A percentile compares a stretch with the other conserved stretches of the same genome.
These are phyloP conservation scores for Clohesyomyces aquaticus DNA, from an alignment of 495 filamentous ascomycete genomes.

Conservation along the genomic window DNA sequence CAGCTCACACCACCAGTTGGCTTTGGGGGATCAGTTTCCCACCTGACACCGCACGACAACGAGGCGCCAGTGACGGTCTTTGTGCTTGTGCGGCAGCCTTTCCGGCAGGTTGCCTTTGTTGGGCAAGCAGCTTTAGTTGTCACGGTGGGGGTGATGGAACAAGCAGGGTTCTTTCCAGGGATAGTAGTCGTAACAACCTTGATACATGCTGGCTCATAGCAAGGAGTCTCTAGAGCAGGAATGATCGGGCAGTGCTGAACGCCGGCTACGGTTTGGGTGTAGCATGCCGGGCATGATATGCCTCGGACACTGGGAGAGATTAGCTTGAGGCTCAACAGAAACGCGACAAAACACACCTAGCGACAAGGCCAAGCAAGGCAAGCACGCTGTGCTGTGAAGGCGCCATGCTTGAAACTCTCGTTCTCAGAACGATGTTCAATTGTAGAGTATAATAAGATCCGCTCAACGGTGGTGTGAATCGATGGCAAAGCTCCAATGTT, in stretches of 20 bases:
- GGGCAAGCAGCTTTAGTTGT: conserved; percentile 13
- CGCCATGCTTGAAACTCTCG: conserved; percentile 8
- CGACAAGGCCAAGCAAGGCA: conserved; percentile 24
- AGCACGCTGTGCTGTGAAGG: conserved; percentile 19
- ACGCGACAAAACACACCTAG: conserved; percentile 9
- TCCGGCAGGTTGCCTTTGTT: conserved; percentile 16
- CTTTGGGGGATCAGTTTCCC: conserved; percentile 1
- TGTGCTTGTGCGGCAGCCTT: conserved; percentile 6
- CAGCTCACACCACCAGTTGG: not conserved
- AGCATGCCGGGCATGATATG: conserved; percentile 8
- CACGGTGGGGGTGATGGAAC: conserved; percentile 10
- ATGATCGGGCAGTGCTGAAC: conserved; percentile 12
- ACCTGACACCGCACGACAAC: conserved; percentile 2
- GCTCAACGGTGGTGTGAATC: conserved; percentile 14
- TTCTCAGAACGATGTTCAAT: not conserved
- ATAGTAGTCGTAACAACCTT: conserved; percentile 5
- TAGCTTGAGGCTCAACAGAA: not conserved
- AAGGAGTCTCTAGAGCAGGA: conserved; percentile 2
- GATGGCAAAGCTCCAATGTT: conserved; percentile 7
- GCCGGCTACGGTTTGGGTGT: conserved; percentile 10
- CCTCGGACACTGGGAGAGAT: conserved; percentile 3
- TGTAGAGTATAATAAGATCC: not conserved
- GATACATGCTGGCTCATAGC: conserved; percentile 13
- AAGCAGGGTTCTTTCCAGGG: conserved; percentile 18
- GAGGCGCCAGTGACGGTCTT: conserved; percentile 12